A percentile compares a stretch with the other conserved stretches of the same genome.
Conservation (phyloP, 768 basidiomycete genomes). For the Cantharellus cinnabarinus region DNA sequence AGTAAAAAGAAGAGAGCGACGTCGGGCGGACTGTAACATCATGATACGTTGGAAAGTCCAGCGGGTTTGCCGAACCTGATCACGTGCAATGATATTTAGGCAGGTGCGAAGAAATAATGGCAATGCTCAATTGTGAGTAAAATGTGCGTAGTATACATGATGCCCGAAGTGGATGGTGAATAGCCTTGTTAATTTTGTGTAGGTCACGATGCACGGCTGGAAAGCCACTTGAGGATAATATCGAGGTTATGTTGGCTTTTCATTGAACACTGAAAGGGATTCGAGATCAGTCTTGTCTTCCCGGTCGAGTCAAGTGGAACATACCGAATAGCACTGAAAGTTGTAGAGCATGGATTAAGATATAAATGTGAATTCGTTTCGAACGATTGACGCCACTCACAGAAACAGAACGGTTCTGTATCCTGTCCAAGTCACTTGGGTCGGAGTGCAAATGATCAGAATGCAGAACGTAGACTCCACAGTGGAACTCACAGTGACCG, state of each 20-base stretch:
- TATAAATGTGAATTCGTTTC: background rate
- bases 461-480: background rate
- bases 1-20: background rate
- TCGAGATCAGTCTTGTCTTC: background rate
- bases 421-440: constrained; percentile 56
- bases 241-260: constrained; percentile 89
- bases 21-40: background rate
- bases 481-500: constrained; percentile 36
- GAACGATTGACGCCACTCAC: constrained; percentile 27
- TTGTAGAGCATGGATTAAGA: background rate
- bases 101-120: background rate
- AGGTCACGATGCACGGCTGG: constrained; percentile 39
- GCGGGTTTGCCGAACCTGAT: background rate
- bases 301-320: constrained; percentile 10
- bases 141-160: background rate
- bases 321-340: constrained; percentile 57
- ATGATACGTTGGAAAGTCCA: background rate
- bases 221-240: constrained; percentile 76
- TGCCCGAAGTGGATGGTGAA: no score
- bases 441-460: background rate
- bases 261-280: constrained; percentile 61
- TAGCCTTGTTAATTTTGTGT: background rate
- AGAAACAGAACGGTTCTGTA: constrained; percentile 64
- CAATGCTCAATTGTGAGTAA: background rate
- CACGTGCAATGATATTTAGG: background rate